Conservation (phyloP, 2,329 filamentous ascomycete genomes). For the Nothophaeocryptopus gaeumannii region DNA sequence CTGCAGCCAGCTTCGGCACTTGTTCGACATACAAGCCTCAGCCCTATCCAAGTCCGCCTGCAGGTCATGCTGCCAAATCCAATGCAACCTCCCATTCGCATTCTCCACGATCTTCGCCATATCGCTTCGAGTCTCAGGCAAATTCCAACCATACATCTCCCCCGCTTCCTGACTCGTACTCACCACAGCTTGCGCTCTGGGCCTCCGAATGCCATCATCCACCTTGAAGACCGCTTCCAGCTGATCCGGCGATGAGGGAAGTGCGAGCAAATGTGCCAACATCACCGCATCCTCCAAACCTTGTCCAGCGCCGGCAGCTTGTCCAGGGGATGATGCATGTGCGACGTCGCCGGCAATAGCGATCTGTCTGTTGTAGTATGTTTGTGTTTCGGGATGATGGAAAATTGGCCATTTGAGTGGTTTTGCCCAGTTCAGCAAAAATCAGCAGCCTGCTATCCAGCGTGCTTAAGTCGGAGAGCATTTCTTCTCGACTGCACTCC, state of each 20-base stretch:
- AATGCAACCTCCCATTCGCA: slow-evolving; percentile 13
- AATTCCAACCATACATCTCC: slow-evolving; percentile 11
- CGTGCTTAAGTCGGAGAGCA: slow-evolving; percentile 7
- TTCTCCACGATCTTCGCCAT: slow-evolving; percentile 15
- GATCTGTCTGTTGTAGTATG: slow-evolving; percentile 38
- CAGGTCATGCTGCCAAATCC: slow-evolving; percentile 18
- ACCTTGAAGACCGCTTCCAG: slow-evolving; percentile 3
- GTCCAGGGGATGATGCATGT: slow-evolving; percentile 56
- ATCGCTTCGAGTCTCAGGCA: slow-evolving; percentile 7
- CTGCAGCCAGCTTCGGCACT: too few relatives aligned
- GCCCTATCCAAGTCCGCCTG: slow-evolving; percentile 7
- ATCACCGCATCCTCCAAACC: slow-evolving; percentile 56
- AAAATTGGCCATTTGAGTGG: slow-evolving; percentile 49
- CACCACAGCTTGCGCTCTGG: slow-evolving; percentile 15
- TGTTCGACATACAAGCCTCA: too few relatives aligned
- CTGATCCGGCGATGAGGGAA: not conserved
- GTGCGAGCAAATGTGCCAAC: slow-evolving; percentile 28
- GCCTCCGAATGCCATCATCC: slow-evolving; percentile 12
- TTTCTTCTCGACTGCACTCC: slow-evolving; percentile 16
- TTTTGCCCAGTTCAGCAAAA: slow-evolving; percentile 33
- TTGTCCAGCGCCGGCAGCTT: slow-evolving; percentile 56
- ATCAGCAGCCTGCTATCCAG: slow-evolving; percentile 11
- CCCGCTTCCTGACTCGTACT: slow-evolving; percentile 14
- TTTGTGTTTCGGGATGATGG: slow-evolving; percentile 42
- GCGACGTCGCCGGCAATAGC: slow-evolving; percentile 57